These are phyloP conservation scores for Magnaporthales sp. DNA, from an alignment of 2,329 filamentous ascomycete genomes.

Conservation along the genomic window DNA sequence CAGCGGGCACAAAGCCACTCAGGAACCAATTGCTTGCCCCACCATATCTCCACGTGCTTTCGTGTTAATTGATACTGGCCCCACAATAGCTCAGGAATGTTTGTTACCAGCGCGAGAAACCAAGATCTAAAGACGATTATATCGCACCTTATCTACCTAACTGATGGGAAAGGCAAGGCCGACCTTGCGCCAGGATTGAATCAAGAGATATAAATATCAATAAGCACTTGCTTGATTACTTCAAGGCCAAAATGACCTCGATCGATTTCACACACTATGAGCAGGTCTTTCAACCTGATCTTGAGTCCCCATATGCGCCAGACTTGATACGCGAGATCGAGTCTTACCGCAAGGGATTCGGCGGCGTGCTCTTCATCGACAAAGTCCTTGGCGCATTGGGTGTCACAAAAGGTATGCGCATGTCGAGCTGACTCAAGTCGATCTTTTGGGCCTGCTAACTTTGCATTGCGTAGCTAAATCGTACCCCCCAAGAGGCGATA, in stretches of 20 bases:
- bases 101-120: background rate
- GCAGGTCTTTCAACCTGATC: constrained; percentile 54
- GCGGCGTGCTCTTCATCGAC: constrained; percentile 71
- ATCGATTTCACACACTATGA: constrained; percentile 60
- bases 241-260: constrained; percentile 16
- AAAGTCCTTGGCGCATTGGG: constrained; percentile 63
- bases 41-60: constrained; percentile 6
- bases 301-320: constrained; percentile 53
- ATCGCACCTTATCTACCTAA: background rate
- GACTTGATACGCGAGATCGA: constrained; percentile 55
- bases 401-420: constrained; percentile 53
- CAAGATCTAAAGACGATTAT: background rate
- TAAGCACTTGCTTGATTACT: background rate
- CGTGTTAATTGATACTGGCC: constrained; percentile 2
- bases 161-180: background rate
- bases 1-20: background rate
- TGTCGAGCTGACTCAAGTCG: background rate
- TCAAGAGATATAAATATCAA: background rate
- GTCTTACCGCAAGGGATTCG: constrained; percentile 55
- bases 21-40: background rate
- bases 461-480: constrained; percentile 39
- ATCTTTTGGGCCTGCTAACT: background rate
- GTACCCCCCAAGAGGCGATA: constrained; percentile 67
- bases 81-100: background rate
- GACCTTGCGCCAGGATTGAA: background rate